Conservation (phyloP, 768 basidiomycete species). For the Rhodotorula diobovata region DNA sequence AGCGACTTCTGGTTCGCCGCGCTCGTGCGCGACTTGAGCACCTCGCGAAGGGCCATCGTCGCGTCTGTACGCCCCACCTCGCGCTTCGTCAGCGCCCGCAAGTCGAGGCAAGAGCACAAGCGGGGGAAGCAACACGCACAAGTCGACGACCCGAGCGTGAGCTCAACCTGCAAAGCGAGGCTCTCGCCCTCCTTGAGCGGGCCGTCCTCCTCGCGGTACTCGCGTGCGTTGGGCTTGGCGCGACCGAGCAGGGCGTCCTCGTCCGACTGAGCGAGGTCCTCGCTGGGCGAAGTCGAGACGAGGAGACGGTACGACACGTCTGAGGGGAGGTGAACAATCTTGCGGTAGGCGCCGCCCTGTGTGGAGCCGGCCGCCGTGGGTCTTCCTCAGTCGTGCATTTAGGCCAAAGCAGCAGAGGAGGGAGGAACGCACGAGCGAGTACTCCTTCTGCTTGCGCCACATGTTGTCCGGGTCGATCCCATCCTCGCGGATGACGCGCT, state of each 20-base stretch:
- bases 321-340: slow-evolving; percentile 78
- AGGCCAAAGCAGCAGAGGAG: neutral
- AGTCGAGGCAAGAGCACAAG: neutral
- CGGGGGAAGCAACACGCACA: slow-evolving; percentile 50
- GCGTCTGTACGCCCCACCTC: slow-evolving; percentile 50
- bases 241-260: slow-evolving; percentile 85
- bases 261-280: slow-evolving; percentile 86
- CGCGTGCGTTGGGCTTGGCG: slow-evolving; percentile 62
- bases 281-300: slow-evolving; percentile 87
- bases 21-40: slow-evolving; percentile 75
- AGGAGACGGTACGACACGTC: slow-evolving; percentile 75
- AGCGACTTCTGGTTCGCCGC: slow-evolving; percentile 28
- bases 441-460: slow-evolving; percentile 74
- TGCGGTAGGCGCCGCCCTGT: slow-evolving; percentile 86
- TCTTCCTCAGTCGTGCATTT: neutral
- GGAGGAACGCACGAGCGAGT: slow-evolving; percentile 27
- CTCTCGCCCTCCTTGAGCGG: slow-evolving; percentile 63
- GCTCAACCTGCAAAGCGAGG: slow-evolving; percentile 74
- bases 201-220: slow-evolving; percentile 24
- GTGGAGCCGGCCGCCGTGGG: slow-evolving; percentile 46
- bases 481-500: slow-evolving; percentile 72
- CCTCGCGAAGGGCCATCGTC: slow-evolving; percentile 93
- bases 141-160: slow-evolving; percentile 81
- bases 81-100: too few relatives aligned
- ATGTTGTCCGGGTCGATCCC: slow-evolving; percentile 88